Evolutionary conservation across 345 rosid species (phyloP).

Genomic region (Physaria fendleri): DNA sequence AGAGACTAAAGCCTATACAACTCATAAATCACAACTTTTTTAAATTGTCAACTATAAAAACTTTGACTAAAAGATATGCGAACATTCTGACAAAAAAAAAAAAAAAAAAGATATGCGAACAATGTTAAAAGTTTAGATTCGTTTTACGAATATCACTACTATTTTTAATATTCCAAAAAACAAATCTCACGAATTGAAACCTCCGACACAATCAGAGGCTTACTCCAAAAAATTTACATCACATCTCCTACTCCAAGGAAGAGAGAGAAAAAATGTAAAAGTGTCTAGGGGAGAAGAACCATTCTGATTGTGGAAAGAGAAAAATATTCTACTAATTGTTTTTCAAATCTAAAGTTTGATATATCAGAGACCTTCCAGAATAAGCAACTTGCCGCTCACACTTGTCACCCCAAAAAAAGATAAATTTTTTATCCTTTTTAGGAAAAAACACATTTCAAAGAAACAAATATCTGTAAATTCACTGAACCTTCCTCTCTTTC

Average conservation of each 20-base stretch:
- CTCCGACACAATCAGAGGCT: too few species aligned
- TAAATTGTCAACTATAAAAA: too few species aligned
- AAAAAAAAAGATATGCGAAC: neutral
- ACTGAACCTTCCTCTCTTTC: slow-evolving; percentile 33
- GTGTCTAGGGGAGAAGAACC: too few species aligned
- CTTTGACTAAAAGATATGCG: neutral
- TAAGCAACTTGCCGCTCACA: slow-evolving; percentile 31
- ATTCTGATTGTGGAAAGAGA: too few species aligned
- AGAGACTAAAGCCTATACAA: slow-evolving; percentile 15
- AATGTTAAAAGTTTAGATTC: slow-evolving; percentile 2
- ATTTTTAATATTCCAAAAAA: too few species aligned
- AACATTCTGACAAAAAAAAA: too few species aligned
- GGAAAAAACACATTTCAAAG: neutral
- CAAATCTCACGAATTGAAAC: too few species aligned
- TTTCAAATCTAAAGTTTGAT: neutral
- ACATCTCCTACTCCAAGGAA: too few species aligned
- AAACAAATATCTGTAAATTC: slow-evolving; percentile 22
- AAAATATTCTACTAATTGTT: too few species aligned
- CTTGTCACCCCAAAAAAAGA: slow-evolving; percentile 26
- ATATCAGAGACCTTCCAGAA: slow-evolving; percentile 16
- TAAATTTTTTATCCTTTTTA: neutral
- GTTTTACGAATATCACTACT: too few species aligned
- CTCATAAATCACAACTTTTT: slow-evolving; percentile 2
- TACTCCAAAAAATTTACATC: too few species aligned
- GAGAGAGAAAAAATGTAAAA: too few species aligned